Evolutionary conservation across 2,329 filamentous ascomycete genomes (phyloP).

Genomic region (Colletotrichum shisoi): DNA sequence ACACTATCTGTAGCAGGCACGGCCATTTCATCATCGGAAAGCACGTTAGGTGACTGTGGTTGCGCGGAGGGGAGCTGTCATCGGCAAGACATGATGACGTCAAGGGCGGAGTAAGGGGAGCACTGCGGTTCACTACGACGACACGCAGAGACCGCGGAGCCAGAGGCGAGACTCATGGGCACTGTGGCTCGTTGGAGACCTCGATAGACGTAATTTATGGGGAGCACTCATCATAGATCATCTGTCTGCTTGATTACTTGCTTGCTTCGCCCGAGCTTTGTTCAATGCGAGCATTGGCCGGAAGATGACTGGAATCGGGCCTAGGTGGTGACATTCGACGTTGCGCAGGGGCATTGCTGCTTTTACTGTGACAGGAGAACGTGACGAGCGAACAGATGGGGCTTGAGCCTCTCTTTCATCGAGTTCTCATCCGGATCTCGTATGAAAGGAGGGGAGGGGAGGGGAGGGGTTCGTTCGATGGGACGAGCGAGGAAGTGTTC

Average conservation of each 20-base stretch:
- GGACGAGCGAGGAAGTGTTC: background rate
- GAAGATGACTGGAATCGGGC: background rate
- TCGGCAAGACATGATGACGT: constrained; percentile 39
- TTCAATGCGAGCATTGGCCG: background rate
- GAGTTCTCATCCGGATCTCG: background rate
- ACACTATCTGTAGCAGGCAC: constrained; percentile 24
- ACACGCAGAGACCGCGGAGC: background rate
- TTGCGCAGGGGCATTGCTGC: background rate
- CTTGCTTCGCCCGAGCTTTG: background rate
- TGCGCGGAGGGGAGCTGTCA: constrained; percentile 11
- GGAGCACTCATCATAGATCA: constrained; percentile 35
- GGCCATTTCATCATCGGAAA: constrained; percentile 37
- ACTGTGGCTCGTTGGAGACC: constrained; percentile 25
- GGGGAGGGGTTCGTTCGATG: background rate
- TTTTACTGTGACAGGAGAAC: too few species aligned
- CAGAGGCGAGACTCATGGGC: constrained; percentile 15
- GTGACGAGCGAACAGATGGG: background rate
- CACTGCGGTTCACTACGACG: constrained; percentile 16
- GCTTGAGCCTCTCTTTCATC: background rate
- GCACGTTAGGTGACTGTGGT: constrained; percentile 13
- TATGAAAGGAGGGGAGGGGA: too few species aligned
- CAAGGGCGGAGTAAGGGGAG: constrained; percentile 29
- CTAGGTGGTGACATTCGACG: background rate
- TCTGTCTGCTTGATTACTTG: background rate
- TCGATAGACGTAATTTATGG: constrained; percentile 31